Conservation (phyloP, 345 rosid species). For the Anastatica hierochuntica region DNA sequence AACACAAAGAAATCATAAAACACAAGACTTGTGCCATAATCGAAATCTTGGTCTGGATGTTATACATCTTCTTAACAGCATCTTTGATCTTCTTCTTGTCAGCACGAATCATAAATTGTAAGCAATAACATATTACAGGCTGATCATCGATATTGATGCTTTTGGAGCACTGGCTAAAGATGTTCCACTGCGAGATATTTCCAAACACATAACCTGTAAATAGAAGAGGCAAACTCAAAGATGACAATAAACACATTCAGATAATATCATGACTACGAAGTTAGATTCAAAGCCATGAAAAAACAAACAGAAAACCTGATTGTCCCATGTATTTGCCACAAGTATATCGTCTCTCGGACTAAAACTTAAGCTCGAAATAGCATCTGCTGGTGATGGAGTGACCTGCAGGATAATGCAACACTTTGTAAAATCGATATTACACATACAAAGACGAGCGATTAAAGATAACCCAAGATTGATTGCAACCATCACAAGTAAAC, state of each 20-base stretch:
- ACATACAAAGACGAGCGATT: too few relatives aligned
- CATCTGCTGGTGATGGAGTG: constrained; percentile 70
- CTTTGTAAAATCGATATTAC: too few relatives aligned
- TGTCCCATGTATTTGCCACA: constrained; percentile 96
- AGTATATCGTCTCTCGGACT: constrained; percentile 85
- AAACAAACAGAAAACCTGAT: constrained; percentile 47
- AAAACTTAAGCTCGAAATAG: constrained; percentile 81
- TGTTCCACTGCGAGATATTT: constrained; percentile 51
- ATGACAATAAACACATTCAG: neutral
- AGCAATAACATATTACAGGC: constrained; percentile 44
- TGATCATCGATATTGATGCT: constrained; percentile 80
- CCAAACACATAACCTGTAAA: constrained; percentile 95
- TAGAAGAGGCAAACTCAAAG: constrained; percentile 1
- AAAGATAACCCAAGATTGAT: neutral
- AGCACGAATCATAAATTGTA: too few relatives aligned
- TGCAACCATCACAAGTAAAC: too few relatives aligned
- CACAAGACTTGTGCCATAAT: too few relatives aligned
- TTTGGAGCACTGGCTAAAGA: constrained; percentile 53
- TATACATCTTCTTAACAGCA: too few relatives aligned
- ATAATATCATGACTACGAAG: neutral
- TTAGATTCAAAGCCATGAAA: neutral
- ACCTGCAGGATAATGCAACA: constrained; percentile 36
- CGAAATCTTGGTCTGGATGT: too few relatives aligned
- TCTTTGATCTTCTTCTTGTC: too few relatives aligned
- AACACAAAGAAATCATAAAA: too few relatives aligned